Percentiles rank a stretch among this genome's conserved stretches.
phyloP scores from a whole-genome alignment of 2,329 filamentous ascomycete species.

The Talaromyces sp. region DNA sequence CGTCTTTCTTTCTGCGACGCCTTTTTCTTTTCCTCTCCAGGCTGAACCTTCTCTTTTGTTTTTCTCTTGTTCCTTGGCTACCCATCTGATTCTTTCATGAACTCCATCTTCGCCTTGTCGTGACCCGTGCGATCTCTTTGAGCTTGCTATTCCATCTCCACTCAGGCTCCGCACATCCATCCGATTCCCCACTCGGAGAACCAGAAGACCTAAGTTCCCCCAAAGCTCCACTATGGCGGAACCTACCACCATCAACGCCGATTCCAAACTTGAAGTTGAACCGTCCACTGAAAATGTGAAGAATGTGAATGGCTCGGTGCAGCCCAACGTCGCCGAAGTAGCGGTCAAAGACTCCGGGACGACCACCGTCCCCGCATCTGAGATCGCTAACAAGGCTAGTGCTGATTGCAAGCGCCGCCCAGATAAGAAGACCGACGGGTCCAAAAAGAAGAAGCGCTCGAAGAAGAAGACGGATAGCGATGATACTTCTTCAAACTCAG shows the following conservation, averaged over 20 bases:
- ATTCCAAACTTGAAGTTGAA: conserved; percentile 36
- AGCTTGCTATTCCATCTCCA: not conserved
- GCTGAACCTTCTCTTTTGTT: not conserved
- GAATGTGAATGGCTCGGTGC: conserved; percentile 17
- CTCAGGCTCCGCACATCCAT: not conserved
- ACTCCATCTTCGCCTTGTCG: too few relatives aligned
- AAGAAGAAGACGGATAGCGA: conserved; percentile 21
- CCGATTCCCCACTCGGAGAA: not conserved
- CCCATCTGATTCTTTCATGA: not conserved
- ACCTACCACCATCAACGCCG: conserved; percentile 23
- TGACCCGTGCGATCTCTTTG: too few relatives aligned
- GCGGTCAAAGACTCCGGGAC: conserved; percentile 24
- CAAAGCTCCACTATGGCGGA: conserved; percentile 32
- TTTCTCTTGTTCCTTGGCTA: too few relatives aligned
- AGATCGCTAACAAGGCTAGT: conserved; percentile 28
- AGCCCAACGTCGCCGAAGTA: conserved; percentile 13
- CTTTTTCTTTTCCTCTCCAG: not conserved
- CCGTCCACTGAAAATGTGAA: conserved; percentile 26
- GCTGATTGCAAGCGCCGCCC: conserved; percentile 37
- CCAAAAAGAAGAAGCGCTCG: conserved; percentile 22
- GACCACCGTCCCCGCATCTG: conserved; percentile 24
- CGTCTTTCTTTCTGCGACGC: not conserved
- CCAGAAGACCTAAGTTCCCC: not conserved
- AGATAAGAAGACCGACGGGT: conserved; percentile 18
- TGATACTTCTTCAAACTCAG: conserved; percentile 20